These are phyloP conservation scores for Paecilomyces fulvus DNA, from an alignment of 2,329 filamentous ascomycete species.

Conservation along the genomic window DNA sequence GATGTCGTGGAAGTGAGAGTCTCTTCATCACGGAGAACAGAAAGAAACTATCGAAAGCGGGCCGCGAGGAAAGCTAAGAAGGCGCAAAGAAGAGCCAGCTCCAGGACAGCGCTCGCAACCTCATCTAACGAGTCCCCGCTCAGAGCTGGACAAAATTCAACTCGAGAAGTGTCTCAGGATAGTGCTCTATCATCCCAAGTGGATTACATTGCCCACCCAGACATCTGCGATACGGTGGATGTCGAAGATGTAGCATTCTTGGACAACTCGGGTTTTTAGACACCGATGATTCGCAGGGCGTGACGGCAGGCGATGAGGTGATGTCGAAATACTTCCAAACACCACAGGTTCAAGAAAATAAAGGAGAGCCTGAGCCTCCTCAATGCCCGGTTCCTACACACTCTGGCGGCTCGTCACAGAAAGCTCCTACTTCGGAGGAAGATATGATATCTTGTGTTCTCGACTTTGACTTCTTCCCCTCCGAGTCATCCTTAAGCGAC, in stretches of 20 bases:
- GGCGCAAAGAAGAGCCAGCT: neutral
- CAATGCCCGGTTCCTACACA: neutral
- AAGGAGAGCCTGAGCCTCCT: neutral
- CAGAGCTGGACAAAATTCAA: neutral
- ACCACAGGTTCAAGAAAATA: neutral
- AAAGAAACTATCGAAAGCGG: neutral
- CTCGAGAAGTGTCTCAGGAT: neutral
- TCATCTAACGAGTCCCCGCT: neutral
- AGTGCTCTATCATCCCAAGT: no score
- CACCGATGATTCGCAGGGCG: conserved; percentile 30
- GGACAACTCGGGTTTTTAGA: conserved; percentile 24
- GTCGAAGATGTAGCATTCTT: neutral
- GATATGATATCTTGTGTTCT: neutral
- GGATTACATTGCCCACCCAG: neutral
- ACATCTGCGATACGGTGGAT: neutral
- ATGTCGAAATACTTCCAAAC: conserved; percentile 25
- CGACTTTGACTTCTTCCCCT: conserved; percentile 11
- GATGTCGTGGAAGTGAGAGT: neutral
- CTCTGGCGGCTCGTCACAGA: neutral
- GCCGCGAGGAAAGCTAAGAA: neutral
- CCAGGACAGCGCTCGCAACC: neutral
- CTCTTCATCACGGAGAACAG: neutral
- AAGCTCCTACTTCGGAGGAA: neutral
- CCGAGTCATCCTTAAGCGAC: conserved; percentile 29
- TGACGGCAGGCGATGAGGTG: conserved; percentile 32